Base-by-base conservation (phyloP, 2,329 filamentous ascomycete genomes). In the Akanthomyces uredinophilus region DNA sequence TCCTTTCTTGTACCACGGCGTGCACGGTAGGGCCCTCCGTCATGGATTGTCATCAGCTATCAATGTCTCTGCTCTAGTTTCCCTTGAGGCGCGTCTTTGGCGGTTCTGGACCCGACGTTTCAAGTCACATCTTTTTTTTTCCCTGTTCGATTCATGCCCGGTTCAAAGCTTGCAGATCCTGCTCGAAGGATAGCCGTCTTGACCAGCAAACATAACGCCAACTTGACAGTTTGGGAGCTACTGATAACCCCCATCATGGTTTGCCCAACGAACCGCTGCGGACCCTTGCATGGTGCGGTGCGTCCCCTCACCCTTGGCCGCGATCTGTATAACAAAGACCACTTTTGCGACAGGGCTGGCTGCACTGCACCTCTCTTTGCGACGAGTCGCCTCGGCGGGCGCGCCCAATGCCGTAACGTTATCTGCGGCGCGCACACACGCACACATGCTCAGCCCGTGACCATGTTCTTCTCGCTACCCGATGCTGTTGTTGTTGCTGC, bases 281-380 rank as follows among this genome's bases (percentile, higher is more conserved):
- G 54, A 47, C 54, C 54, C 54, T 57, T 57, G 54, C 54, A 57
- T 55, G 24, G 22, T 43, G 39, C n/a, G 29, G 29, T 39, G 20
- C n/a, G 27, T 29, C 27, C 52, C 32, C 44, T 27, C 44, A 41
- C 22, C 55, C 55, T 59, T 59, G 55, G 41, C 55, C 55, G 55
- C 43, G 55, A 58, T 58, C 55, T 58, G 18, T 47, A 55, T 14
- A 43, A n/a, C n/a, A 20, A 37, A 53, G 44, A 20, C 55, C 55
- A 58, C 55, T 49, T 49, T 58, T 58, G 55, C 44, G 55, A 43
- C 52, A 59, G 55, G 55, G 55, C 35, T 22, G 46, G 32, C 55
- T 59, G 46, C 29, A n/a, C 55, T 59, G 46, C 32, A 29, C 27
- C 35, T 20, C 24, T 13, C 20, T 55, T 58, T 58, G 29, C 55